phyloP scores from a whole-genome alignment of 2,329 filamentous ascomycete genomes.

The Metarhizium robertsii region DNA sequence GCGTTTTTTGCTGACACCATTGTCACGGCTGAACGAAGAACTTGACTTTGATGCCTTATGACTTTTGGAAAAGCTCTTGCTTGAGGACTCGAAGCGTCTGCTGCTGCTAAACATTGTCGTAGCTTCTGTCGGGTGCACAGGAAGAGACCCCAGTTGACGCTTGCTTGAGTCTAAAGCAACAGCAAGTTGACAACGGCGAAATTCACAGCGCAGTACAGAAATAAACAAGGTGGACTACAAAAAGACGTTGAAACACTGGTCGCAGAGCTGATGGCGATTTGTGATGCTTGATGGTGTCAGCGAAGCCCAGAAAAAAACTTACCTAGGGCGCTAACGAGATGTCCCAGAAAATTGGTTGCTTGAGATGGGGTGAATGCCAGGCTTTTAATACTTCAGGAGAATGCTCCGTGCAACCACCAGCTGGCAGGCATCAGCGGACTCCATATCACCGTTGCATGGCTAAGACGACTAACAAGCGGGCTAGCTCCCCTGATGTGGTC shows the following conservation, averaged over 20 bases:
- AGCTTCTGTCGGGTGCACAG: background rate
- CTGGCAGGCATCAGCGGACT: background rate
- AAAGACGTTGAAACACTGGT: background rate
- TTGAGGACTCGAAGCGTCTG: constrained; percentile 34
- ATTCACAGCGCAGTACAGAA: background rate
- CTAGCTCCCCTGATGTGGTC: background rate
- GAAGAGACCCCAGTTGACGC: background rate
- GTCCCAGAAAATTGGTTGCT: background rate
- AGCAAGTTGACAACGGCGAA: background rate
- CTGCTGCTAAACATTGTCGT: constrained; percentile 34
- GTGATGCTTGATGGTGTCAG: constrained; percentile 1
- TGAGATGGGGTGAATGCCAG: background rate
- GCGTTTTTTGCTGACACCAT: constrained; percentile 44
- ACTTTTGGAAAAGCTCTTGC: constrained; percentile 44
- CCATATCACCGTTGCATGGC: background rate
- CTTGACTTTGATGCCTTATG: constrained; percentile 40
- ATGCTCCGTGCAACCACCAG: background rate
- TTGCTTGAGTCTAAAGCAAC: background rate
- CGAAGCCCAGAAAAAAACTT: background rate
- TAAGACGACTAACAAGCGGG: background rate
- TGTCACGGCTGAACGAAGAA: constrained; percentile 45
- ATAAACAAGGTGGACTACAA: background rate
- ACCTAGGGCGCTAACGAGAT: constrained; percentile 1
- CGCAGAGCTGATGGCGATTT: background rate
- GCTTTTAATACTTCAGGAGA: constrained; percentile 1